phyloP scores from a whole-genome alignment of 331 rosid species.

The Erythrophleum ivorense region DNA sequence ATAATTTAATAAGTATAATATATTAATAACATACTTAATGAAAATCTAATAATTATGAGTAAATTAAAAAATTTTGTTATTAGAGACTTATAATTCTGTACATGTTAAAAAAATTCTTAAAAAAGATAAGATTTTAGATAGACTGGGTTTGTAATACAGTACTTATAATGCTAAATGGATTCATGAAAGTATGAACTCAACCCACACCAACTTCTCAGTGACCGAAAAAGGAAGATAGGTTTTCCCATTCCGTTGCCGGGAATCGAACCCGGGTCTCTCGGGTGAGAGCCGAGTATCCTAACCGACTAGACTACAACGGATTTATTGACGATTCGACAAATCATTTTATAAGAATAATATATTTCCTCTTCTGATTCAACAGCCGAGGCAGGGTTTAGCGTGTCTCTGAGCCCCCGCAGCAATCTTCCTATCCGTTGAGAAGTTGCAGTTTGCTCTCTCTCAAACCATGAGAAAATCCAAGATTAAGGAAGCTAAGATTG shows the following conservation, averaged over 20 bases:
- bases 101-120: too few relatives aligned
- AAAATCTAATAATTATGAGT: too few relatives aligned
- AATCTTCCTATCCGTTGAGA: constrained; percentile 38
- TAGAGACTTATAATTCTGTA: too few relatives aligned
- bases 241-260: constrained; percentile 43
- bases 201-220: too few relatives aligned
- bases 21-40: too few relatives aligned
- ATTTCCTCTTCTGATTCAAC: neutral
- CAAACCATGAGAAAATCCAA: constrained; percentile 1
- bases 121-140: too few relatives aligned
- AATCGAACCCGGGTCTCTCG: constrained; percentile 45
- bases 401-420: constrained; percentile 2
- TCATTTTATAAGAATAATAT: neutral
- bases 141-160: too few relatives aligned
- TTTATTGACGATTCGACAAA: rapidly evolving
- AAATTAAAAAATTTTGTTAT: too few relatives aligned
- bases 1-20: too few relatives aligned
- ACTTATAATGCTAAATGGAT: too few relatives aligned
- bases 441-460: neutral
- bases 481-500: constrained; percentile 1
- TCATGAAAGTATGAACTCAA: too few relatives aligned
- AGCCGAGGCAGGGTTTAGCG: constrained; percentile 25
- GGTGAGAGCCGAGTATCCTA: constrained; percentile 51
- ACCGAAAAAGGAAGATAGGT: too few relatives aligned
- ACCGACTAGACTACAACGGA: constrained; percentile 50